Evolutionary conservation across 192 early-diverging fungal genomes (phyloP).

Genomic region (Backusella tuberculispora): DNA sequence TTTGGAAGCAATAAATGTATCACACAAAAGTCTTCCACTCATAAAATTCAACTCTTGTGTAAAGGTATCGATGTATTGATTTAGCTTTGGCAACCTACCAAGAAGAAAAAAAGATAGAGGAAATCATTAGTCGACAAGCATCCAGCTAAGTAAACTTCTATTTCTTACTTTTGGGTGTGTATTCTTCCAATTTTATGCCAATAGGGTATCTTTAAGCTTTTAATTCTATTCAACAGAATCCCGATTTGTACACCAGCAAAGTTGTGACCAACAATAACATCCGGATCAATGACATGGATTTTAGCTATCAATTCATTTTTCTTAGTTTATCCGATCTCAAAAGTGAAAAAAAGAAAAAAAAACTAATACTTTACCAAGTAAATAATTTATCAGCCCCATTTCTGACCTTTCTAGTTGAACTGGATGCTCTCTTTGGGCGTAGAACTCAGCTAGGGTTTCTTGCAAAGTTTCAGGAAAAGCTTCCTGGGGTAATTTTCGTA

Average conservation of each 20-base stretch:
- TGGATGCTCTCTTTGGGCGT: background rate
- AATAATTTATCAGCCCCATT: background rate
- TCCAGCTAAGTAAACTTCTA: background rate
- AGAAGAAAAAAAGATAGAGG: background rate
- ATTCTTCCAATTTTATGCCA: conserved; percentile 85
- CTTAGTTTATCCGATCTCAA: background rate
- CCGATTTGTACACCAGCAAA: conserved; percentile 94
- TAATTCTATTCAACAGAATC: conserved; percentile 91
- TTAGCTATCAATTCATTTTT: conserved; percentile 60
- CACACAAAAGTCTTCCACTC: conserved; percentile 88
- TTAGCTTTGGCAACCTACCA: conserved; percentile 80
- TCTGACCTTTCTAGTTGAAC: background rate
- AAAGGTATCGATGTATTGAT: conserved; percentile 48
- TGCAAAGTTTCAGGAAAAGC: background rate
- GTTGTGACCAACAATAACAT: conserved; percentile 95
- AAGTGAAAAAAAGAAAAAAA: background rate
- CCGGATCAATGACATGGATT: conserved; percentile 81
- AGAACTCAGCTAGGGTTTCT: background rate
- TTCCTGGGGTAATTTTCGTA: background rate
- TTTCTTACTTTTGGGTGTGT: background rate
- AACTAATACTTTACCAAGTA: background rate
- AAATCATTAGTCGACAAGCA: background rate
- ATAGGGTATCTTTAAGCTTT: conserved; percentile 67
- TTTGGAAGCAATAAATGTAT: conserved; percentile 90
- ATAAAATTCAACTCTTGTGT: conserved; percentile 76